Evolutionary conservation across 345 rosid genomes (phyloP).

Genomic region (Orychophragmus violaceus): DNA sequence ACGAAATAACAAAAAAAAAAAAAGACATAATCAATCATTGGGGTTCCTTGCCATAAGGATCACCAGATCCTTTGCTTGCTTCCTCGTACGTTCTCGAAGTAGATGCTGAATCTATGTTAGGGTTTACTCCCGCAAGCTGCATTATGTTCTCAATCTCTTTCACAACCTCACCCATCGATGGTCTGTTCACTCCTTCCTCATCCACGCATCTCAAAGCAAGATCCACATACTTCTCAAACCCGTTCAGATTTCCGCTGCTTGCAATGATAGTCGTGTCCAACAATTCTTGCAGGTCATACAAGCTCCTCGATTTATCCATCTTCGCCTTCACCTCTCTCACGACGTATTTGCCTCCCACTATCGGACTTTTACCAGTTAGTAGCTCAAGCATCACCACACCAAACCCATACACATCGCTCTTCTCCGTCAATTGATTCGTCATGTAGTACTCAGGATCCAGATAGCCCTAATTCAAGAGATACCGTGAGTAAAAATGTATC

Average conservation of each 20-base stretch:
- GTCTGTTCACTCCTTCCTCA: constrained; percentile 50
- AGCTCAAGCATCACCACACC: constrained; percentile 86
- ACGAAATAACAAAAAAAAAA: not conserved
- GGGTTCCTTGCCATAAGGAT: constrained; percentile 44
- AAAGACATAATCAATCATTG: constrained; percentile 20
- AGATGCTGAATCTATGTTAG: constrained; percentile 44
- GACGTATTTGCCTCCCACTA: constrained; percentile 69
- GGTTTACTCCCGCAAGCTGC: constrained; percentile 57
- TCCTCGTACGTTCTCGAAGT: constrained; percentile 47
- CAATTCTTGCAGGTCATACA: constrained; percentile 56
- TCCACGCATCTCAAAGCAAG: constrained; percentile 59
- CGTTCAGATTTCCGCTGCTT: constrained; percentile 38
- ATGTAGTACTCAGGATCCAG: constrained; percentile 93
- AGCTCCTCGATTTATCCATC: constrained; percentile 47
- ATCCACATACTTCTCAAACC: constrained; percentile 54
- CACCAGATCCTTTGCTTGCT: constrained; percentile 25
- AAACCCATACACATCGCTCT: constrained; percentile 91
- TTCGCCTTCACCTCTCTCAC: constrained; percentile 54
- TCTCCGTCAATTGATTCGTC: constrained; percentile 82
- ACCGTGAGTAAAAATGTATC: not conserved
- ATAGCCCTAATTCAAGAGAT: constrained; percentile 46
- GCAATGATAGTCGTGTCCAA: constrained; percentile 50
- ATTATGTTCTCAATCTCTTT: constrained; percentile 67
- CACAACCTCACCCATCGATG: constrained; percentile 68
- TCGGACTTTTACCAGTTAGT: constrained; percentile 59